Evolutionary conservation across 257 asterid species (phyloP), one percentile per base, ranked within the genome.

Genomic region (Nyctanthes arbortristis): DNA sequence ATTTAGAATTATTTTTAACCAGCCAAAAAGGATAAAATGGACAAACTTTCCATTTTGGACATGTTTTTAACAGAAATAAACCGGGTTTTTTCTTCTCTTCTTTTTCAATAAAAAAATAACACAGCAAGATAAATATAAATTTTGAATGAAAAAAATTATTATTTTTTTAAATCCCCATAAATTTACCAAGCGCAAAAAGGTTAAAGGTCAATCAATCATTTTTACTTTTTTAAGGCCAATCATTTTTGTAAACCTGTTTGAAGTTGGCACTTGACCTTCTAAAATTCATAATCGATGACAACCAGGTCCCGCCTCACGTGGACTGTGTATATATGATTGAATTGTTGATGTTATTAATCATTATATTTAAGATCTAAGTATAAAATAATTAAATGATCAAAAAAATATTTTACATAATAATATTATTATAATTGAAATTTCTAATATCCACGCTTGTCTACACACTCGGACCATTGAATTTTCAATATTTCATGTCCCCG

Each of bases 241-340:
- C 27, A 4, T 7, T 49, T 49, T 18, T 2, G n/a, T 7, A 10
- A 3, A 14, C 29, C 37, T 47, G 13, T 33, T 39, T 47, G 56
- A 55, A 62, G 45, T 6, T 47, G 70, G 66, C 40, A 2, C 8
- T 36, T 36, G 74, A 62, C 59, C 59, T 22, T 31, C 62, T 45
- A 72, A 59, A 72, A 45, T 27, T 63, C 16, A 52, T 32, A 49
- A 22, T 52, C 33, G 24, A 28, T 58, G 65, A 45, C 54, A 75
- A 63, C 65, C 88, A 74, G 34, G 86, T 80, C 74, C 67, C 43
- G 57, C 75, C 81, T 76, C 84, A 75, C 43, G 76, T 77, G 77
- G 57, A 57, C 28, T 52, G 30, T 22, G 30, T 0, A 22, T 29
- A 7, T 9, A 20, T 49, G 14, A 49, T 49, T 49, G 28, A 20